These are phyloP conservation scores for Aphanomyces euteiches DNA, from an alignment of 352 stramenopile species.

Conservation along the genomic window DNA sequence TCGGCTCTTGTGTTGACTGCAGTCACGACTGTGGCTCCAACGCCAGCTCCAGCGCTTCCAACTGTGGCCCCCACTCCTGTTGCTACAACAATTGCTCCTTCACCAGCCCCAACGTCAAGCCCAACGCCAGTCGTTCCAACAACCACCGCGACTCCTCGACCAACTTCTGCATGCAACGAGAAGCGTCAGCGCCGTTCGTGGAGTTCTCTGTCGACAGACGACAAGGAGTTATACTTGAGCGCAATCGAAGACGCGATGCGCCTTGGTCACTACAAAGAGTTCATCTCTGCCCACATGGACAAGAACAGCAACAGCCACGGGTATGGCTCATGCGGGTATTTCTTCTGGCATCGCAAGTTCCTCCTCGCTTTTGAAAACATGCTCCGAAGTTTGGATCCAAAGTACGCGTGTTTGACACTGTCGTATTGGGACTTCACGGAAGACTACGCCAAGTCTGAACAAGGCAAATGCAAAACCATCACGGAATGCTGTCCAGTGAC, in stretches of 20 bases:
- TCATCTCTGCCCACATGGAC: constrained; percentile 57
- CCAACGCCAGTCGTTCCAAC: neutral
- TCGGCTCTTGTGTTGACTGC: neutral
- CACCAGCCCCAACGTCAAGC: neutral
- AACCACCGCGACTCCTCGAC: neutral
- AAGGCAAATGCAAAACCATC: constrained; percentile 36
- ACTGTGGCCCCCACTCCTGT: neutral
- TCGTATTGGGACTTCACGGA: constrained; percentile 52
- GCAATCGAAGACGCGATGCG: constrained; percentile 55
- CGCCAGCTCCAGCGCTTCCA: neutral
- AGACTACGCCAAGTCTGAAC: constrained; percentile 12
- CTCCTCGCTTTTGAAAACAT: constrained; percentile 71
- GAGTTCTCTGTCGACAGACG: constrained; percentile 37
- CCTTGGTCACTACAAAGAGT: constrained; percentile 47
- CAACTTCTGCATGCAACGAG: neutral
- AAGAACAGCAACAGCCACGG: constrained; percentile 42
- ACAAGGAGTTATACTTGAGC: constrained; percentile 46
- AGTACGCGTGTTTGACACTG: constrained; percentile 55
- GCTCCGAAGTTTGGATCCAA: constrained; percentile 42
- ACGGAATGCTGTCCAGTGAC: constrained; percentile 41
- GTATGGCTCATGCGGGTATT: constrained; percentile 58
- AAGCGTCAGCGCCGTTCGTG: constrained; percentile 41
- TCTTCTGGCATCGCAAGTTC: constrained; percentile 66
- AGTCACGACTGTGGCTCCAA: neutral
- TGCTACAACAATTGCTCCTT: neutral